Conservation (phyloP, 78 protist genomes). For the Chrysochromulina parva region DNA sequence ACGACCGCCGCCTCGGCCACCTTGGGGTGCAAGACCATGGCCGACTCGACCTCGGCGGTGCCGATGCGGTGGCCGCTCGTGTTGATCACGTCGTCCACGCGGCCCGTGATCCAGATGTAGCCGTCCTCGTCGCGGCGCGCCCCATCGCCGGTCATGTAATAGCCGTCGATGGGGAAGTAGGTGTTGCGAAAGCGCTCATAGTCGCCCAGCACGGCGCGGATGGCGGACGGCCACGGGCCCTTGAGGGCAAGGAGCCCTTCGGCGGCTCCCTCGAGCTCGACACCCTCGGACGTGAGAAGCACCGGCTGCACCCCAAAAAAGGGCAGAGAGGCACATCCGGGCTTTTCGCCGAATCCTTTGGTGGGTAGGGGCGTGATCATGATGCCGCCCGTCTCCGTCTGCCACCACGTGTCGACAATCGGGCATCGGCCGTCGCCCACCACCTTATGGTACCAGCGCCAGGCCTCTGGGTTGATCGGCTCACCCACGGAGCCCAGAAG, state of each 20-base stretch:
- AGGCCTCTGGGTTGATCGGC: constrained; percentile 60
- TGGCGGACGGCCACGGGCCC: constrained; percentile 82
- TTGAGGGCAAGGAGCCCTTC: constrained; percentile 60
- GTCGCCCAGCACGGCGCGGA: constrained; percentile 74
- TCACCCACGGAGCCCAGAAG: constrained; percentile 49
- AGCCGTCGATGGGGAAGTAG: constrained; percentile 73
- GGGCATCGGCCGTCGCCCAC: constrained; percentile 80
- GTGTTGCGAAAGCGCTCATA: constrained; percentile 68
- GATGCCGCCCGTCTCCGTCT: constrained; percentile 95
- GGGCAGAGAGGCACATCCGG: constrained; percentile 88
- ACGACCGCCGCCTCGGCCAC: constrained; percentile 88
- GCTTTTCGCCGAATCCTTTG: constrained; percentile 77
- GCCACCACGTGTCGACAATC: constrained; percentile 97
- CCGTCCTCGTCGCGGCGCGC: constrained; percentile 82
- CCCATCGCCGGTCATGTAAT: constrained; percentile 89
- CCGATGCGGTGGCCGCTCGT: constrained; percentile 93
- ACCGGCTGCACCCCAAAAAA: constrained; percentile 86
- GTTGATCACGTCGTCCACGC: constrained; percentile 88
- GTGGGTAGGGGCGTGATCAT: constrained; percentile 82
- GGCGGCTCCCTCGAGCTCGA: constrained; percentile 28
- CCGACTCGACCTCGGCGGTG: constrained; percentile 90
- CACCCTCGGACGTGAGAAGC: constrained; percentile 37
- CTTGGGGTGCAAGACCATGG: constrained; percentile 62
- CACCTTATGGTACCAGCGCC: constrained; percentile 86
- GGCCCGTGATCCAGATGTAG: constrained; percentile 86